A percentile compares a stretch with the other conserved stretches of the same genome.
phyloP scores from a whole-genome alignment of 441 rosid genomes.

The Populus trichocarpa region DNA sequence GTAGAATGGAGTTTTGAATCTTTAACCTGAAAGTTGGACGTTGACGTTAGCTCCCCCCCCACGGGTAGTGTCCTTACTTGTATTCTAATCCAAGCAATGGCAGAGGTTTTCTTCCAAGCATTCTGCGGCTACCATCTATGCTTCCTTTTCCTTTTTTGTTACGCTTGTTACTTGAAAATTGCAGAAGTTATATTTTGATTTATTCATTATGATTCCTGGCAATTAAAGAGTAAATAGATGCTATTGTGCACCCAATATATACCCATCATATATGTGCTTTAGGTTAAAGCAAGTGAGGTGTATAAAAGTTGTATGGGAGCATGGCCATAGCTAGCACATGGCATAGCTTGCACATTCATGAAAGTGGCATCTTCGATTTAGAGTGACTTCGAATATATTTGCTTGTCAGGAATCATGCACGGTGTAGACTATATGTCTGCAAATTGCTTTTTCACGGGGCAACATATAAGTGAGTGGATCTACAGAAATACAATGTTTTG shows the following conservation, averaged over 20 bases:
- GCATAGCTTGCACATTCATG: not conserved
- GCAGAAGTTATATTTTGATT: not conserved
- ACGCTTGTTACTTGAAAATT: not conserved
- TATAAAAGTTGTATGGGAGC: too few species aligned
- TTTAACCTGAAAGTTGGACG: slow-evolving; percentile 48
- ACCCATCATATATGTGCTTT: too few species aligned
- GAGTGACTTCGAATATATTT: not conserved
- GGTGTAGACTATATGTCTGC: too few species aligned
- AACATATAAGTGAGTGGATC: too few species aligned
- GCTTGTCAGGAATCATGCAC: not conserved
- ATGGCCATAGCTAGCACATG: too few species aligned
- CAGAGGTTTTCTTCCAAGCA: slow-evolving; percentile 43
- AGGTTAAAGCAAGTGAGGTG: too few species aligned
- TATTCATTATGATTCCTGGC: slow-evolving; percentile 1
- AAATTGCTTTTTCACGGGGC: too few species aligned
- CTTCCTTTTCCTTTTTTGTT: not conserved
- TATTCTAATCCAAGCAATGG: slow-evolving; percentile 84
- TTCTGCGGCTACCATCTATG: slow-evolving; percentile 5
- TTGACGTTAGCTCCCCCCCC: slow-evolving; percentile 51
- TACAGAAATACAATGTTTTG: not conserved
- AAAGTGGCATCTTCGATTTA: not conserved
- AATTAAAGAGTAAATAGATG: not conserved
- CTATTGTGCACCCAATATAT: too few species aligned
- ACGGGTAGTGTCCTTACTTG: slow-evolving; percentile 38
- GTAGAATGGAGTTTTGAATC: slow-evolving; percentile 24